Conservation (phyloP, 352 stramenopile species). For the Phytophthora quininea region DNA sequence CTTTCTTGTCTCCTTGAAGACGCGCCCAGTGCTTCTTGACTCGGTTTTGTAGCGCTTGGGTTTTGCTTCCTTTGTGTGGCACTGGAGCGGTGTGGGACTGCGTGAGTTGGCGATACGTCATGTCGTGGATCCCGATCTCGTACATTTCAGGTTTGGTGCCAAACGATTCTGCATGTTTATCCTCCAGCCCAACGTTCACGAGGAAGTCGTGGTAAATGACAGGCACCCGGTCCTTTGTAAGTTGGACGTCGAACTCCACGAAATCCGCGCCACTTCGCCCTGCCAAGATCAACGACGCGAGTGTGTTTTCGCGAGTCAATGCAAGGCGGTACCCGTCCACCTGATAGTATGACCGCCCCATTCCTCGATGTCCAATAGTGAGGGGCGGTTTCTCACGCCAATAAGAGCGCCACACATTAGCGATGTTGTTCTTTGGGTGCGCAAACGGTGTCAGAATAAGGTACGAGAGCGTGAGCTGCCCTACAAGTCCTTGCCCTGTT, state of each 20-base stretch:
- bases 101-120: slow-evolving; percentile 67
- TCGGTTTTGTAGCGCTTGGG: slow-evolving; percentile 47
- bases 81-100: slow-evolving; percentile 52
- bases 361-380: slow-evolving; percentile 73
- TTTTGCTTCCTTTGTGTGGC: slow-evolving; percentile 38
- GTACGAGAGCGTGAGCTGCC: slow-evolving; percentile 59
- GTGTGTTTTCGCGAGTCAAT: slow-evolving; percentile 76
- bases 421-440: slow-evolving; percentile 63
- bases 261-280: slow-evolving; percentile 73
- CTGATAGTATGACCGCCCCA: slow-evolving; percentile 80
- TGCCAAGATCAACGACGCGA: slow-evolving; percentile 77
- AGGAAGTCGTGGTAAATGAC: slow-evolving; percentile 86
- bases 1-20: slow-evolving; percentile 40
- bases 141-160: slow-evolving; percentile 59
- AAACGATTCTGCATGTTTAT: slow-evolving; percentile 49
- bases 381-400: slow-evolving; percentile 65
- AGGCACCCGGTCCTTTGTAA: slow-evolving; percentile 78
- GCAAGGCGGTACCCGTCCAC: slow-evolving; percentile 62
- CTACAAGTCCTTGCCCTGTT: slow-evolving; percentile 28
- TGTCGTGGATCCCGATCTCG: slow-evolving; percentile 73
- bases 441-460: slow-evolving; percentile 60
- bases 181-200: slow-evolving; percentile 67
- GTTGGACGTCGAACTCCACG: slow-evolving; percentile 86
- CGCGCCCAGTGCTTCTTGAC: slow-evolving; percentile 74
- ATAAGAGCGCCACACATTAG: slow-evolving; percentile 65